phyloP scores from a whole-genome alignment of 2,329 filamentous ascomycete species.

The Tolypocladium amazonense region DNA sequence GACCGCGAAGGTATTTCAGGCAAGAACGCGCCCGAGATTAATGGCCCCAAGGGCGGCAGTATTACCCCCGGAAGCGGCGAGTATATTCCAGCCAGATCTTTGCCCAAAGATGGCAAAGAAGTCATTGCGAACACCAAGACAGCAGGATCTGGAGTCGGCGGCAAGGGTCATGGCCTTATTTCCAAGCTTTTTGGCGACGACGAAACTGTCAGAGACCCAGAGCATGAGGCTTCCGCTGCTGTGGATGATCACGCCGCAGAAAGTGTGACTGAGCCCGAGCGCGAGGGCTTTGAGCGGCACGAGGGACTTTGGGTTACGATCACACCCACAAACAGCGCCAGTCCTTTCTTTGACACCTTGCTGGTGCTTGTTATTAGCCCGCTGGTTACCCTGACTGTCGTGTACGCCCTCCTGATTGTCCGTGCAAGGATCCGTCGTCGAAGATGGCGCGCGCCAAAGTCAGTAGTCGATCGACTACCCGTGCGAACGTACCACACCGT shows the following conservation, averaged over 20 bases:
- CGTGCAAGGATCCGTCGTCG: constrained; percentile 80
- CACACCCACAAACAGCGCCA: constrained; percentile 78
- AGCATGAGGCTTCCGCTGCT: constrained; percentile 14
- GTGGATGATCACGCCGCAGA: constrained; percentile 10
- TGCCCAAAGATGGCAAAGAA: constrained; percentile 2
- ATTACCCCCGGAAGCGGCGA: constrained; percentile 65
- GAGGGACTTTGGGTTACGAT: constrained; percentile 95
- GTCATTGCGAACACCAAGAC: not conserved
- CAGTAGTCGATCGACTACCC: constrained; percentile 85
- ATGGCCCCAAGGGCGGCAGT: constrained; percentile 49
- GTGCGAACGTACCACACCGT: constrained; percentile 93
- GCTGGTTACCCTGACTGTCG: constrained; percentile 80
- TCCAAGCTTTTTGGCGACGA: constrained; percentile 40
- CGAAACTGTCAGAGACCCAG: constrained; percentile 14
- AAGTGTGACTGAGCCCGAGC: not conserved
- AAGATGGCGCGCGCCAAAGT: constrained; percentile 95
- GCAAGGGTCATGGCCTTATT: constrained; percentile 27
- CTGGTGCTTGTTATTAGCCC: constrained; percentile 95
- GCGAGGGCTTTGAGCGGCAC: constrained; percentile 18
- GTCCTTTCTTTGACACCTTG: constrained; percentile 90
- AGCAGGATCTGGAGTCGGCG: constrained; percentile 19
- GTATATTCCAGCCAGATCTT: constrained; percentile 30
- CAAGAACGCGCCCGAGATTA: constrained; percentile 6
- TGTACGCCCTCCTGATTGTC: constrained; percentile 80
- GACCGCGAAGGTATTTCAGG: not conserved